phyloP scores from a whole-genome alignment of 2,329 filamentous ascomycete genomes.

The Aspergillus eucalypticola region DNA sequence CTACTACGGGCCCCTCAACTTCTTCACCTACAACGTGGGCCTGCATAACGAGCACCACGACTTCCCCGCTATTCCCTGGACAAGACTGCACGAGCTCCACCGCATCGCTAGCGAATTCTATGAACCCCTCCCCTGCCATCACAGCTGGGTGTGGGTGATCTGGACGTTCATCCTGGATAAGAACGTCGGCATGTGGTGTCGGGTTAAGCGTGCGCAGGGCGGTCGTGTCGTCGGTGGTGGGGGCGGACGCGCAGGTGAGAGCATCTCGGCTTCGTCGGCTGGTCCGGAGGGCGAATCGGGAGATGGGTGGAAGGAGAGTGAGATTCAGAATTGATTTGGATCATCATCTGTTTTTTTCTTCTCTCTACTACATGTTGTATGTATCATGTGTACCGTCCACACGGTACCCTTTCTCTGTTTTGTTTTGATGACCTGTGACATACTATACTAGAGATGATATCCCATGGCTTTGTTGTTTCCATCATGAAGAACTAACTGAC shows the following conservation, averaged over 20 bases:
- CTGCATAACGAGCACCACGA: conserved; percentile 99
- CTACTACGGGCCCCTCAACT: conserved; percentile 92
- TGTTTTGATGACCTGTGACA: background rate
- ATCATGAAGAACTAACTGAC: background rate
- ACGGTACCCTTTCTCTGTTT: background rate
- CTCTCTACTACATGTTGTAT: background rate
- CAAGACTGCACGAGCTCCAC: conserved; percentile 73
- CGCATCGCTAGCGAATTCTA: conserved; percentile 89
- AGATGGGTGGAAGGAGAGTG: conserved; percentile 66
- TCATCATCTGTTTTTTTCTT: background rate
- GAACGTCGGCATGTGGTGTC: conserved; percentile 83
- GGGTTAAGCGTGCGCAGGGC: conserved; percentile 88
- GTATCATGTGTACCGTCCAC: background rate
- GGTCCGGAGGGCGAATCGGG: conserved; percentile 47
- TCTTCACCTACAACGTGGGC: conserved; percentile 94
- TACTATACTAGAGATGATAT: conserved; percentile 14
- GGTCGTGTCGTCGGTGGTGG: conserved; percentile 58
- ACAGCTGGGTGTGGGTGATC: conserved; percentile 88
- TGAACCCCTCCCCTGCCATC: conserved; percentile 77
- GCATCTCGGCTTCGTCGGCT: conserved; percentile 45
- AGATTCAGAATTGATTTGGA: conserved; percentile 61
- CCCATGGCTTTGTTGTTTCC: conserved; percentile 1
- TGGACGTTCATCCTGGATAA: conserved; percentile 95
- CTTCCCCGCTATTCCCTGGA: conserved; percentile 97
- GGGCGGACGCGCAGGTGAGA: conserved; percentile 45